Percentiles rank a stretch among this genome's conserved stretches.
Conservation (phyloP, 306 rosid genomes). For the Malus domestica region ASM211411v1 NC_041790.1:18744501-18745000, state of each 20-base stretch:
- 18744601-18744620: slow-evolving; percentile 91
- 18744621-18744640: slow-evolving; percentile 85
- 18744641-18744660: slow-evolving; percentile 73
- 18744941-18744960: neutral
- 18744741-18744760: slow-evolving; percentile 85
- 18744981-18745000: neutral
- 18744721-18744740: slow-evolving; percentile 83
- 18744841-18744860: neutral
- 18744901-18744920: neutral
- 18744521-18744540: slow-evolving; percentile 53
- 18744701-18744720: slow-evolving; percentile 95
- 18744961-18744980: neutral
- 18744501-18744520: slow-evolving; percentile 21
- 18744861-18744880: neutral
- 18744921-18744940: neutral
- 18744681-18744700: slow-evolving; percentile 98
- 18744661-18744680: slow-evolving; percentile 92
- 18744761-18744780: slow-evolving; percentile 65
- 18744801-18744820: neutral
- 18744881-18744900: slow-evolving; percentile 9
- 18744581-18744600: slow-evolving; percentile 99
- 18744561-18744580: slow-evolving; percentile 87
- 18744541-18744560: slow-evolving; percentile 68
- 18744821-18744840: neutral
- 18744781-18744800: neutral